Evolutionary conservation across 2,329 filamentous ascomycete genomes (phyloP).

Genomic region (Exophiala oligosperma): DNA sequence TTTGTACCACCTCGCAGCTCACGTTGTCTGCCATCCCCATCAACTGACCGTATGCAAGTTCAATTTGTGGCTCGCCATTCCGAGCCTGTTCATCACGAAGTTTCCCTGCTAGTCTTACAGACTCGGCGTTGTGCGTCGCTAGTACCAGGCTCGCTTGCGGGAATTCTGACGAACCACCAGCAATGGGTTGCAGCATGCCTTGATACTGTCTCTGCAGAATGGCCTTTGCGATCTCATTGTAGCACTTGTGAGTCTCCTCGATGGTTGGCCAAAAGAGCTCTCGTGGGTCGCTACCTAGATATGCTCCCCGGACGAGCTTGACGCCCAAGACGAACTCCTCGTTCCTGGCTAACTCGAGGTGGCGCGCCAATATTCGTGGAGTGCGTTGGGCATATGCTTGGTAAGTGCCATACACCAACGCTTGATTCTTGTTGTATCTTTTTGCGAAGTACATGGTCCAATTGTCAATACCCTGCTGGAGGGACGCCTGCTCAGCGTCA

Average conservation of each 20-base stretch:
- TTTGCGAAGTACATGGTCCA: conserved; percentile 78
- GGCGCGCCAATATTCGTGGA: conserved; percentile 56
- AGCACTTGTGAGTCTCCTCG: conserved; percentile 68
- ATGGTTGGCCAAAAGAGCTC: conserved; percentile 72
- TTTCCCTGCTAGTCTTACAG: conserved; percentile 57
- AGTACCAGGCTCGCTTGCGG: conserved; percentile 67
- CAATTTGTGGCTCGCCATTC: conserved; percentile 44
- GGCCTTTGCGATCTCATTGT: conserved; percentile 68
- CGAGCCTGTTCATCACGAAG: conserved; percentile 49
- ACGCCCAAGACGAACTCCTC: conserved; percentile 68
- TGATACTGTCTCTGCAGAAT: conserved; percentile 67
- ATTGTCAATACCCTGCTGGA: conserved; percentile 77
- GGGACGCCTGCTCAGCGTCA: conserved; percentile 78
- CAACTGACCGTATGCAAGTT: conserved; percentile 57
- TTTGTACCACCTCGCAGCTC: conserved; percentile 54
- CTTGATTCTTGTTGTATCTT: conserved; percentile 69
- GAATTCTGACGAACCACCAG: conserved; percentile 46
- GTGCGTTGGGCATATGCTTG: conserved; percentile 72
- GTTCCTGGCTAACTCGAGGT: conserved; percentile 59
- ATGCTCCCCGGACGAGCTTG: conserved; percentile 75
- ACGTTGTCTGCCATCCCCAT: conserved; percentile 64
- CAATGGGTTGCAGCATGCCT: conserved; percentile 49
- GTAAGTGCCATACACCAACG: conserved; percentile 78
- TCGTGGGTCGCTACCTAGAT: conserved; percentile 68
- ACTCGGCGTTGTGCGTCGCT: conserved; percentile 78